These are phyloP conservation scores for Simplicillium aogashimaense DNA, from an alignment of 2,329 filamentous ascomycete genomes.

Conservation along the genomic window DNA sequence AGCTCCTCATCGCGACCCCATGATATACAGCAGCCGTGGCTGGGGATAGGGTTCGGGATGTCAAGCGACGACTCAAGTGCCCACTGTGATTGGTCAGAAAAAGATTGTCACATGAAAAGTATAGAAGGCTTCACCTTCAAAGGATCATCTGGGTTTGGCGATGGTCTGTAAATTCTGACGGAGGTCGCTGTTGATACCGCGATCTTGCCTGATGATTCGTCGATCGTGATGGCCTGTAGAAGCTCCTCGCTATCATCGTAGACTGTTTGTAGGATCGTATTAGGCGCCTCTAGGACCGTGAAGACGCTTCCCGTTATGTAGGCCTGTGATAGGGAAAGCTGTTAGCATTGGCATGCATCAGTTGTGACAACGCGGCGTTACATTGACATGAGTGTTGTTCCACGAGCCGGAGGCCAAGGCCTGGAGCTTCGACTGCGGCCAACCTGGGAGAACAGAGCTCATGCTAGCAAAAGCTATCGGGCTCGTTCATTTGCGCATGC, in stretches of 20 bases:
- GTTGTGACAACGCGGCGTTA: constrained; percentile 28
- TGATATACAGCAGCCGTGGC: constrained; percentile 48
- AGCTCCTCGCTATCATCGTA: constrained; percentile 67
- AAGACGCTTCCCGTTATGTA: constrained; percentile 89
- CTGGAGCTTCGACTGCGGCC: constrained; percentile 69
- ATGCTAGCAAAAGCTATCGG: constrained; percentile 38
- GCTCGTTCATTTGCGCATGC: constrained; percentile 2
- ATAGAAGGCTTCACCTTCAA: constrained; percentile 49
- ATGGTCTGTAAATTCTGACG: constrained; percentile 71
- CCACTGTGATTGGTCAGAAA: constrained; percentile 36
- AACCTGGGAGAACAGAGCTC: constrained; percentile 71
- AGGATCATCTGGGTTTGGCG: constrained; percentile 58
- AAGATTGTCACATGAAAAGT: constrained; percentile 9
- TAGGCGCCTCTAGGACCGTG: constrained; percentile 67
- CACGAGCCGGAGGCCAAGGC: constrained; percentile 65
- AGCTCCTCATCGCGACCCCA: constrained; percentile 86
- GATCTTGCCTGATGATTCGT: constrained; percentile 77
- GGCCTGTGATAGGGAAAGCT: constrained; percentile 37
- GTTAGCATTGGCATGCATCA: constrained; percentile 6
- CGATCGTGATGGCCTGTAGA: constrained; percentile 69
- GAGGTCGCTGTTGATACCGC: constrained; percentile 58
- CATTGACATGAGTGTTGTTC: constrained; percentile 63
- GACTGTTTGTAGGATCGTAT: constrained; percentile 76
- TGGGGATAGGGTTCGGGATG: constrained; percentile 18
- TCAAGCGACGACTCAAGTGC: constrained; percentile 53